Evolutionary conservation across 2,329 filamentous ascomycete genomes (phyloP).

Genomic region (Chaetothyriales sp.): DNA sequence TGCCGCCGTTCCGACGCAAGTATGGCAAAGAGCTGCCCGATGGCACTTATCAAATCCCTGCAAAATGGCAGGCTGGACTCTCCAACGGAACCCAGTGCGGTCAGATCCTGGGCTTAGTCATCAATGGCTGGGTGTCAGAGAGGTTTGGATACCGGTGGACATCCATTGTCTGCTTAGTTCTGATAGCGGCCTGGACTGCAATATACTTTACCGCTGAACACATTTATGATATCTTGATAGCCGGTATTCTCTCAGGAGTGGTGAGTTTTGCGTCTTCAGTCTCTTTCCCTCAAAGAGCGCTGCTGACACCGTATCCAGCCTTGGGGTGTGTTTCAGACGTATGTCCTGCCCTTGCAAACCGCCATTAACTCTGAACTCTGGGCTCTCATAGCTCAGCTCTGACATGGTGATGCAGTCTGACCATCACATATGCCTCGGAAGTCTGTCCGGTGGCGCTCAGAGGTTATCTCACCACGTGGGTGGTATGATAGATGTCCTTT

Average conservation of each 20-base stretch:
- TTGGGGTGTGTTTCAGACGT: slow-evolving; percentile 30
- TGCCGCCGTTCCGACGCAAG: slow-evolving; percentile 27
- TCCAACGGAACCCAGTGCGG: slow-evolving; percentile 39
- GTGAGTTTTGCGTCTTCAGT: background rate
- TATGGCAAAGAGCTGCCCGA: slow-evolving; percentile 25
- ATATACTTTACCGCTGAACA: slow-evolving; percentile 26
- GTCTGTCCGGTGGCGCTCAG: slow-evolving; percentile 32
- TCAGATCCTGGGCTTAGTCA: slow-evolving; percentile 49
- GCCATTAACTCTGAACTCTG: background rate
- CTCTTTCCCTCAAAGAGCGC: background rate
- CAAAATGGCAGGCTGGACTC: slow-evolving; percentile 42
- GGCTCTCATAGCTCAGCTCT: slow-evolving; percentile 12
- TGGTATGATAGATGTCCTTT: slow-evolving; percentile 9
- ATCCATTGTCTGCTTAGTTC: slow-evolving; percentile 41
- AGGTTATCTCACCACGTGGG: slow-evolving; percentile 31
- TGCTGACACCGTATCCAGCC: slow-evolving; percentile 20
- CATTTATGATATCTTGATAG: slow-evolving; percentile 20
- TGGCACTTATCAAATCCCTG: slow-evolving; percentile 33
- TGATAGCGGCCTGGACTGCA: slow-evolving; percentile 25
- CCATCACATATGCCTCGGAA: slow-evolving; percentile 34
- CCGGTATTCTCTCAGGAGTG: slow-evolving; percentile 24
- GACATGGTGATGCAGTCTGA: slow-evolving; percentile 4
- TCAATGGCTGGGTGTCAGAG: slow-evolving; percentile 51
- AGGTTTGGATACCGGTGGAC: slow-evolving; percentile 50
- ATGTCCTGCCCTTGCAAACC: slow-evolving; percentile 4